Conservation (phyloP, 2,329 filamentous ascomycete genomes). For the Didymella keratinophila region DNA sequence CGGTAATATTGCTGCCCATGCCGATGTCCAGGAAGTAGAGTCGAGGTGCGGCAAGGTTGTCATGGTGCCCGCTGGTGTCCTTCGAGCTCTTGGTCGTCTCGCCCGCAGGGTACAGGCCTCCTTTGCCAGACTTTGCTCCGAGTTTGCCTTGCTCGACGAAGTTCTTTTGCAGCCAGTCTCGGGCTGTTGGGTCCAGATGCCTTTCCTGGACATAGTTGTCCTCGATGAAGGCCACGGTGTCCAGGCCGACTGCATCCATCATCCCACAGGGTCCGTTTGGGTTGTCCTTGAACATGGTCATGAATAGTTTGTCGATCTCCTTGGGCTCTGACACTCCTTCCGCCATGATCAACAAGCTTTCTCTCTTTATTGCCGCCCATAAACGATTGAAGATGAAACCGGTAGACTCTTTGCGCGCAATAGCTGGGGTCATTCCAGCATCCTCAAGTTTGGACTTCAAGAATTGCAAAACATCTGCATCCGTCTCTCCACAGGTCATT, state of each 20-base stretch:
- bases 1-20: conserved; percentile 4
- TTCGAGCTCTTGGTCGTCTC: background rate
- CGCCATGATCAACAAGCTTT: conserved; percentile 58
- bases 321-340: conserved; percentile 60
- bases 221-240: conserved; percentile 64
- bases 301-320: conserved; percentile 60
- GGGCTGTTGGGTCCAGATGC: conserved; percentile 51
- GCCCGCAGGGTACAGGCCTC: conserved; percentile 24
- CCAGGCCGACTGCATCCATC: conserved; percentile 62
- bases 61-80: background rate
- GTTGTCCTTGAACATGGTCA: conserved; percentile 49
- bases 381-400: conserved; percentile 65
- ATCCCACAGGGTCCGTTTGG: conserved; percentile 46
- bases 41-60: background rate
- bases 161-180: conserved; percentile 55
- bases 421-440: conserved; percentile 53
- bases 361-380: conserved; percentile 65
- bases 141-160: conserved; percentile 59
- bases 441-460: conserved; percentile 50
- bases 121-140: conserved; percentile 51
- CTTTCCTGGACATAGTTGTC: conserved; percentile 62
- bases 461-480: conserved; percentile 55
- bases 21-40: conserved; percentile 24
- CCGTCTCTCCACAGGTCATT: conserved; percentile 61
- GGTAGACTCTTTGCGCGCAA: conserved; percentile 59